Evolutionary conservation across 2,329 filamentous ascomycete genomes (phyloP).

Genomic region (Trichoderma harzianum): DNA sequence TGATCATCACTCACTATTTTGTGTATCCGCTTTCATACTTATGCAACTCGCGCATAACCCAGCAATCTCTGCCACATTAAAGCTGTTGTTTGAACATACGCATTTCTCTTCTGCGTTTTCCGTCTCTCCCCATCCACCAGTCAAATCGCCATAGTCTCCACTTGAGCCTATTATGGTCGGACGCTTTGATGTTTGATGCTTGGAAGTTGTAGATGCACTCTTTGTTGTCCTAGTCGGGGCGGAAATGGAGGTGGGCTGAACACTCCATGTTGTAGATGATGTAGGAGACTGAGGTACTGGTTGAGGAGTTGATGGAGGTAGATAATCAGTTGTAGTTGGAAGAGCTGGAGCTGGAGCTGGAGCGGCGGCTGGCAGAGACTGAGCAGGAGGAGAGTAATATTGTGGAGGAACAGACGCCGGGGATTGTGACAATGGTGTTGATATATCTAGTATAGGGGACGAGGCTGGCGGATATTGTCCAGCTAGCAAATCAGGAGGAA

Average conservation of each 20-base stretch:
- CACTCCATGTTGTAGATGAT: not conserved
- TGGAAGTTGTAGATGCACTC: not conserved
- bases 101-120: slow-evolving; percentile 33
- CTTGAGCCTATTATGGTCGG: not conserved
- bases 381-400: not conserved
- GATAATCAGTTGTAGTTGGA: not conserved
- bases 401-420: not conserved
- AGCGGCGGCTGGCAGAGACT: not conserved
- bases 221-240: not conserved
- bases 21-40: slow-evolving; percentile 28
- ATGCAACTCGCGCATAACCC: slow-evolving; percentile 41
- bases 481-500: slow-evolving; percentile 23
- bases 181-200: not conserved
- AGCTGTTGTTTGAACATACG: slow-evolving; percentile 39
- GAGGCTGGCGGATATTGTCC: not conserved
- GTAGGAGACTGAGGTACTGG: not conserved
- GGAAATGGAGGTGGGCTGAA: not conserved
- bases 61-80: slow-evolving; percentile 38
- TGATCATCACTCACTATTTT: slow-evolving; percentile 31
- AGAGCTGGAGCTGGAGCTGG: not conserved
- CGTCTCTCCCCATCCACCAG: slow-evolving; percentile 14
- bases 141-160: slow-evolving; percentile 6
- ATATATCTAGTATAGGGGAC: not conserved
- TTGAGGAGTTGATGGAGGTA: not conserved
- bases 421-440: not conserved